phyloP scores from a whole-genome alignment of 2,329 filamentous ascomycete species.

The Sporothrix luriei region DNA sequence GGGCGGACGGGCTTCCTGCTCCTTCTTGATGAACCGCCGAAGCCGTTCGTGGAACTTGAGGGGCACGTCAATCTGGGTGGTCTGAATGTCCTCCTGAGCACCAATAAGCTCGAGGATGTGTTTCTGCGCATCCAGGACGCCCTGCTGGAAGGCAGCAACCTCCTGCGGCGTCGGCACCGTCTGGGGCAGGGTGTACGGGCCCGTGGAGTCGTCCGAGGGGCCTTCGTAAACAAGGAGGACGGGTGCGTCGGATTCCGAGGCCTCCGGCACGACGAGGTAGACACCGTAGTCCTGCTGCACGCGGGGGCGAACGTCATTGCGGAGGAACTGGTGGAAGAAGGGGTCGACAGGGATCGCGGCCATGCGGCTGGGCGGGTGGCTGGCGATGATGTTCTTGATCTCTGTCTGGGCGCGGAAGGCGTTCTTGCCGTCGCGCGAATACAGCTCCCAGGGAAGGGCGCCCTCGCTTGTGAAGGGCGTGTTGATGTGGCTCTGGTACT shows the following conservation, averaged over 20 bases:
- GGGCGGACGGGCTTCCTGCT: conserved; percentile 60
- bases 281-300: conserved; percentile 72
- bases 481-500: conserved; percentile 84
- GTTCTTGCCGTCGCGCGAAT: conserved; percentile 83
- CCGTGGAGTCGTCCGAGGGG: conserved; percentile 46
- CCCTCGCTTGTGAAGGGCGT: conserved; percentile 71
- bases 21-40: conserved; percentile 64
- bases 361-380: conserved; percentile 73
- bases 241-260: conserved; percentile 60
- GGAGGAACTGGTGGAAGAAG: conserved; percentile 76
- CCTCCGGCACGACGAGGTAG: conserved; percentile 70
- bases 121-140: conserved; percentile 58
- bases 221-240: conserved; percentile 77
- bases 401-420: conserved; percentile 73
- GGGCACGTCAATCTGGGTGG: conserved; percentile 59
- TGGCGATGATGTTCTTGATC: conserved; percentile 71
- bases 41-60: conserved; percentile 65
- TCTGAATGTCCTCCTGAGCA: conserved; percentile 60
- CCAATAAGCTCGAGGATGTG: conserved; percentile 61
- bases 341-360: conserved; percentile 69
- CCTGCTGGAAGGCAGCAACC: conserved; percentile 56
- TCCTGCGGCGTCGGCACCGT: conserved; percentile 56
- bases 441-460: conserved; percentile 82
- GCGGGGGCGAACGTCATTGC: conserved; percentile 62
- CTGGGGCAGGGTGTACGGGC: conserved; percentile 56